Conservation (phyloP, 768 basidiomycete genomes). For the Fomitopsis serialis region DNA sequence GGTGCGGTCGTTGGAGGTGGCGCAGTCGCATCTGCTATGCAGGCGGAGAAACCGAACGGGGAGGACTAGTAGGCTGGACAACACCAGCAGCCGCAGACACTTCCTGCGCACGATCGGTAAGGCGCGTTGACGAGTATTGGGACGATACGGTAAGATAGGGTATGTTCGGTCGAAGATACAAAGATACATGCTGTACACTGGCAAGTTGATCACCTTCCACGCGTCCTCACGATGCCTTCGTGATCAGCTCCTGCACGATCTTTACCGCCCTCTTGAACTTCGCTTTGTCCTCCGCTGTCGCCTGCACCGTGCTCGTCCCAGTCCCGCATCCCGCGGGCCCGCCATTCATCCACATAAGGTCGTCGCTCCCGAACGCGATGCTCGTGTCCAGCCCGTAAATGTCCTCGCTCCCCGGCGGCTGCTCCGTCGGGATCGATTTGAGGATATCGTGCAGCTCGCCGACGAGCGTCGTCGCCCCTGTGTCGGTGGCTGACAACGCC, state of each 20-base stretch:
- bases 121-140: too few species aligned
- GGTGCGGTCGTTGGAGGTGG: slow-evolving; percentile 28
- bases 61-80: too few species aligned
- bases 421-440: slow-evolving; percentile 49
- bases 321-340: slow-evolving; percentile 57
- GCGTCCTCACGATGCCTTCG: slow-evolving; percentile 8
- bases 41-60: background rate
- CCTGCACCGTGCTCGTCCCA: slow-evolving; percentile 40
- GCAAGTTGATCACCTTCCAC: background rate
- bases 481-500: slow-evolving; percentile 30
- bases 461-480: slow-evolving; percentile 35
- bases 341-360: slow-evolving; percentile 57
- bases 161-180: background rate
- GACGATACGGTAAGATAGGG: background rate
- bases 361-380: slow-evolving; percentile 54
- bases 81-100: too few species aligned
- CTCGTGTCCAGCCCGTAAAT: slow-evolving; percentile 68
- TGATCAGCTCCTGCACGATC: slow-evolving; percentile 51
- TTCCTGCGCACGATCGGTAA: background rate
- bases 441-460: slow-evolving; percentile 58
- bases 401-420: slow-evolving; percentile 58
- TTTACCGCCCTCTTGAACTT: slow-evolving; percentile 67
- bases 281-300: slow-evolving; percentile 57
- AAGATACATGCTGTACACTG: background rate
- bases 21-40: background rate